A percentile compares a stretch with the other conserved stretches of the same genome.
Evolutionary conservation across 768 basidiomycete species (phyloP).

Genomic region (Agrocybe praecox): DNA sequence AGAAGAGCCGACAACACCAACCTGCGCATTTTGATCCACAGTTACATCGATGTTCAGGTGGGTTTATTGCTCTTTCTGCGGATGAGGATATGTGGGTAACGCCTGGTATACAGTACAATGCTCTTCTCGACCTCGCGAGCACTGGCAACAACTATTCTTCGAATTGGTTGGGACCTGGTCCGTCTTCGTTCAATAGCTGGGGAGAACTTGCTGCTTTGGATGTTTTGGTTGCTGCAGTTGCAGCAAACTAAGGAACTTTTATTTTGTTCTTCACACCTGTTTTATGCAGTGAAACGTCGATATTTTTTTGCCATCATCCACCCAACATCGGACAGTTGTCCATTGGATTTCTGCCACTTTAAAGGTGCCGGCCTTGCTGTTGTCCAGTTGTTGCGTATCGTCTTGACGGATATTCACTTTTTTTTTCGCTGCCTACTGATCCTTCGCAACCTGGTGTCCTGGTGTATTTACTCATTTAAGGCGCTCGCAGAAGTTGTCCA

Average conservation of each 20-base stretch:
- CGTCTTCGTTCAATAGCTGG: conserved; percentile 48
- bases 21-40: conserved; percentile 43
- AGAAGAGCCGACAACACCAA: conserved; percentile 37
- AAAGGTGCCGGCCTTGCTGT: too few species aligned
- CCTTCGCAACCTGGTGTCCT: too few species aligned
- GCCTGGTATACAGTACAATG: conserved; percentile 40
- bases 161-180: conserved; percentile 46
- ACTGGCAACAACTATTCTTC: conserved; percentile 46
- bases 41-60: conserved; percentile 56
- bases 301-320: too few species aligned
- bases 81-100: neutral
- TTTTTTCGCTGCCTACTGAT: too few species aligned
- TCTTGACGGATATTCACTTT: too few species aligned
- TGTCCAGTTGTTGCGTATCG: too few species aligned
- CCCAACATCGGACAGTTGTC: too few species aligned
- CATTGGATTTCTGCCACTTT: too few species aligned
- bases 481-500: too few species aligned
- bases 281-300: neutral
- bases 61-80: conserved; percentile 5
- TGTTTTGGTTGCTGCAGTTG: conserved; percentile 41
- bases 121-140: conserved; percentile 48
- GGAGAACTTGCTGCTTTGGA: conserved; percentile 51
- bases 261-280: neutral
- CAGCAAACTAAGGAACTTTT: conserved; percentile 27
- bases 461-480: too few species aligned